Percentiles rank a stretch among this genome's conserved stretches.
phyloP scores from a whole-genome alignment of 257 asterid species.

The Solanum chmielewskii region DNA sequence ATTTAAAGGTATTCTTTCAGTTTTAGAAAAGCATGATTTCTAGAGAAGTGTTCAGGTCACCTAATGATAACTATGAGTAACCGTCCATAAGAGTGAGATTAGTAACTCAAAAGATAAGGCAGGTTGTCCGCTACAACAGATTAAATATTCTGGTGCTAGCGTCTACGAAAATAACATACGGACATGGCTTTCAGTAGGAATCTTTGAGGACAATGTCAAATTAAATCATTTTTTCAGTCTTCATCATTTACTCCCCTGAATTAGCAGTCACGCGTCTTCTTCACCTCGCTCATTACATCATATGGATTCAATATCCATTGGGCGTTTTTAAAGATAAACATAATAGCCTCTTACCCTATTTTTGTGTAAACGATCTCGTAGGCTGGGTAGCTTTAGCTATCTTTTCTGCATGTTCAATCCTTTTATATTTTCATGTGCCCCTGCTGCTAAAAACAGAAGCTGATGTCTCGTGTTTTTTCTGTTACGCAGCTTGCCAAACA shows the following conservation, averaged over 20 bases:
- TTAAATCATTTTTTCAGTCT: background rate
- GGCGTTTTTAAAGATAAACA: background rate
- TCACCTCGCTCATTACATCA: background rate
- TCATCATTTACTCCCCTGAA: background rate
- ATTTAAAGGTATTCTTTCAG: background rate
- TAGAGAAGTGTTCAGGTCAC: background rate
- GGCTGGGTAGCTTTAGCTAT: background rate
- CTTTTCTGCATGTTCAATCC: background rate
- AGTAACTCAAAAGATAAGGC: background rate
- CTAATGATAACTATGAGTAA: background rate
- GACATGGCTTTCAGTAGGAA: background rate
- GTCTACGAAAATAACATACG: background rate
- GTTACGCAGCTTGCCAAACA: conserved; percentile 66
- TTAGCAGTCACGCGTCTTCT: background rate
- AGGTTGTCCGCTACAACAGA: background rate
- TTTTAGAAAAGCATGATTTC: background rate
- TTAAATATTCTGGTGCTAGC: background rate
- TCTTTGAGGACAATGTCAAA: background rate
- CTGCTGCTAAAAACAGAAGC: background rate
- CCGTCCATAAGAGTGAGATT: background rate
- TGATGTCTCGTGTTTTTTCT: background rate
- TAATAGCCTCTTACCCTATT: background rate
- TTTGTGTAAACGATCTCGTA: background rate
- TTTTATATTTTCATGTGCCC: background rate
- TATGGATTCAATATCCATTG: background rate